phyloP scores from a whole-genome alignment of 164 flowering plant genomes.

The Kalanchoe fedtschenkoi region DNA sequence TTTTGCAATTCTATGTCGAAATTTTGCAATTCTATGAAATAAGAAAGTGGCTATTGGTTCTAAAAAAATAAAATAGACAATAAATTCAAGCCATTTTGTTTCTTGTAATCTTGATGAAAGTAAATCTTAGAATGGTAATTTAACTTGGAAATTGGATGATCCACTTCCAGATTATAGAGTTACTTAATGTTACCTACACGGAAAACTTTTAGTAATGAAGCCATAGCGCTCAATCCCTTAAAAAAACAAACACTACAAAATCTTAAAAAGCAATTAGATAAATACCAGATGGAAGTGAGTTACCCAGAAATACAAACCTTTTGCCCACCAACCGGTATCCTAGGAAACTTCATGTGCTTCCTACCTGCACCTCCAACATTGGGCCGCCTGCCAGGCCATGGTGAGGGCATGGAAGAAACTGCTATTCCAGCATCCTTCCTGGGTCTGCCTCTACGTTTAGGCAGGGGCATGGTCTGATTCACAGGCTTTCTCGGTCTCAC shows the following conservation, averaged over 20 bases:
- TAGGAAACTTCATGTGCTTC: conserved; percentile 15
- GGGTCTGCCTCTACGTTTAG: conserved; percentile 33
- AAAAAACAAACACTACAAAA: not conserved
- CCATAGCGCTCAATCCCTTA: not conserved
- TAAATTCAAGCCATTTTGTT: not conserved
- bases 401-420: conserved; percentile 4
- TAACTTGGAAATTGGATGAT: not conserved
- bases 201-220: not conserved
- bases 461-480: conserved; percentile 8
- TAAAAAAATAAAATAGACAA: not conserved
- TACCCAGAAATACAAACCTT: conserved; percentile 7
- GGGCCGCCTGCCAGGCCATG: conserved; percentile 24
- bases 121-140: not conserved
- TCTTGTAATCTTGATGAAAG: not conserved
- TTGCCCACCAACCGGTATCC: conserved; percentile 48
- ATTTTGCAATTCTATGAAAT: not conserved
- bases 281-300: no score
- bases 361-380: conserved; percentile 13
- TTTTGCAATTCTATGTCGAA: not conserved
- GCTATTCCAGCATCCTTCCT: conserved; percentile 11
- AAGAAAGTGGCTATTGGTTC: not conserved
- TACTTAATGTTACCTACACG: not conserved
- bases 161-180: not conserved
- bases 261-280: not conserved
- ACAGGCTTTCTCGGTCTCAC: conserved; percentile 30